Base-by-base conservation (phyloP, 2,329 filamentous ascomycete genomes). In the Aspergillus sp. region DNA sequence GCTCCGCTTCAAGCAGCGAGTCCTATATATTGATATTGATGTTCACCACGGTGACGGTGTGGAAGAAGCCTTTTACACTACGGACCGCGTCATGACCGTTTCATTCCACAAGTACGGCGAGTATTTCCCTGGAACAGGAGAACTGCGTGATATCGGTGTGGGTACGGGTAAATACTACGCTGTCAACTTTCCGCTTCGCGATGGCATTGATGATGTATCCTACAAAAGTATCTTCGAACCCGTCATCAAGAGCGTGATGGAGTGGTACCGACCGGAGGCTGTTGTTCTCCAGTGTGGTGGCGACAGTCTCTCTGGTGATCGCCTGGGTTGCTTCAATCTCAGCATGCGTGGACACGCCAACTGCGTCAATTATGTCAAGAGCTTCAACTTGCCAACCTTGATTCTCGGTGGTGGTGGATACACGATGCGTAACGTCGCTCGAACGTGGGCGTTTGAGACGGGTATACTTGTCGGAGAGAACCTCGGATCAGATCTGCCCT, bases 401-500 rank as follows among this genome's bases (percentile, higher is more conserved):
- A 84, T 90, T 9, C 80, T 90, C 8, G 88, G 88, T 52, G 88
- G 88, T 46, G 88, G 88, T 68, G 88, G 88, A 45, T 90, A 90
- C 70, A 90, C 88, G 0, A 90, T 90, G 86, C 82, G 88, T 57
- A 90, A 85, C 63, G 83, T 85, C 54, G 81, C 83, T 49, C 82
- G 87, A 53, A 89, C 87, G 1, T 89, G 85, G 87, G 82, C 82
- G 23, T 86, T 82, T 69, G 80, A 97, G 87, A 90, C 79, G 68
- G 94, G 94, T 67, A 85, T 93, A 61, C 84, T 98, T 8, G 91
- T 97, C 22, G 91, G 91, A 30, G 87, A 93, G 63, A 85, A 91
- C 31, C 91, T 98, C 85, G 85, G 87, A 11, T 85, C 90, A 5
- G 89, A 91, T n/a, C 83, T 98, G 46, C 94, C 94, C 0, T 98